A percentile compares a stretch with the other conserved stretches of the same genome.
phyloP scores from a whole-genome alignment of 2,329 filamentous ascomycete species.

The Bipolaris oryzae region DNA sequence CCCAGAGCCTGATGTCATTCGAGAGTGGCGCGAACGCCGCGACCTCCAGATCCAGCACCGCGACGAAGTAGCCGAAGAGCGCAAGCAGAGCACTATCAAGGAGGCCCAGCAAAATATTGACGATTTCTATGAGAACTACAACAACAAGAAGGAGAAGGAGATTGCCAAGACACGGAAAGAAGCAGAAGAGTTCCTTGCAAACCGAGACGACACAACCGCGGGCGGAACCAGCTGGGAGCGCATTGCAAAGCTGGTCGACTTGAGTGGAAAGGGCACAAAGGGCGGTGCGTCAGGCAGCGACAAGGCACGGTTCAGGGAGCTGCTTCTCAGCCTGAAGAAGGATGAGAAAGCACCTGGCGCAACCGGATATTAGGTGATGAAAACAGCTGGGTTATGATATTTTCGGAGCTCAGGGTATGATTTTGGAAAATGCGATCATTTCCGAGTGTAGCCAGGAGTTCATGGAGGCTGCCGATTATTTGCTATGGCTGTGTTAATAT shows the following conservation, averaged over 20 bases:
- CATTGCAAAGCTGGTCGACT: slow-evolving; percentile 95
- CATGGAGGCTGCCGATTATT: slow-evolving; percentile 28
- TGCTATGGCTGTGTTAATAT: slow-evolving; percentile 34
- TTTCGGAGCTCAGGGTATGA: slow-evolving; percentile 18
- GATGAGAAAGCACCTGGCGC: slow-evolving; percentile 82
- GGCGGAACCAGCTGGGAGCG: slow-evolving; percentile 98
- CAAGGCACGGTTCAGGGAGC: slow-evolving; percentile 94
- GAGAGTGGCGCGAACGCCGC: slow-evolving; percentile 88
- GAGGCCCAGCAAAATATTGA: slow-evolving; percentile 94
- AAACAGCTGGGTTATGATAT: slow-evolving; percentile 14
- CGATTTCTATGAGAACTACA: slow-evolving; percentile 99
- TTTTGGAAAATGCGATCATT: slow-evolving; percentile 19
- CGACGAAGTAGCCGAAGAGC: slow-evolving; percentile 78
- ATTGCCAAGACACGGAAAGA: slow-evolving; percentile 88
- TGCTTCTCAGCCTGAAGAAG: slow-evolving; percentile 86
- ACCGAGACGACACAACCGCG: slow-evolving; percentile 87
- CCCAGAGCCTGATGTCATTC: slow-evolving; percentile 85
- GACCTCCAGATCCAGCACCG: slow-evolving; percentile 83
- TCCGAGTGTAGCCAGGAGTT: slow-evolving; percentile 27
- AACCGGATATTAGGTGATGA: slow-evolving; percentile 48
- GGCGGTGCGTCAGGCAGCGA: slow-evolving; percentile 88
- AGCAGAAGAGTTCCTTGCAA: slow-evolving; percentile 88
- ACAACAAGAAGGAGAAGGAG: slow-evolving; percentile 94
- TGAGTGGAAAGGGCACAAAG: slow-evolving; percentile 88
- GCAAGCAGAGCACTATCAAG: slow-evolving; percentile 84